phyloP scores from a whole-genome alignment of 2,329 filamentous ascomycete species.

The Metarhizium humberi region DNA sequence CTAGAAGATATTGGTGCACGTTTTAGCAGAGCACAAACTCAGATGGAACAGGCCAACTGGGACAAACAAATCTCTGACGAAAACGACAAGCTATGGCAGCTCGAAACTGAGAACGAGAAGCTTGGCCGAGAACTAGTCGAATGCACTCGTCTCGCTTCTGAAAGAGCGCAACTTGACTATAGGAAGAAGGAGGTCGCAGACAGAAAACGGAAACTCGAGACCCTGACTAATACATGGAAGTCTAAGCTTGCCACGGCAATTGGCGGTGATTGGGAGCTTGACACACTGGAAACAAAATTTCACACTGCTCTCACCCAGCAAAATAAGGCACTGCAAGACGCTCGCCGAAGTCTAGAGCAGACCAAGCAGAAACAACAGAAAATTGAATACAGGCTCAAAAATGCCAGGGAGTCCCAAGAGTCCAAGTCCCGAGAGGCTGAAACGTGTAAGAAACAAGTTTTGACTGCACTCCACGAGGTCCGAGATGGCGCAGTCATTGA shows the following conservation, averaged over 20 bases:
- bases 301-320: constrained; percentile 53
- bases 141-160: constrained; percentile 69
- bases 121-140: constrained; percentile 76
- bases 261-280: constrained; percentile 56
- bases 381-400: constrained; percentile 63
- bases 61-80: constrained; percentile 61
- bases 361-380: constrained; percentile 66
- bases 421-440: constrained; percentile 55
- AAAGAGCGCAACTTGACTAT: constrained; percentile 75
- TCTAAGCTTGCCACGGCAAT: constrained; percentile 59
- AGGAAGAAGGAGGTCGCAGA: constrained; percentile 72
- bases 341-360: constrained; percentile 61
- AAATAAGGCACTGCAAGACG: constrained; percentile 48
- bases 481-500: constrained; percentile 39
- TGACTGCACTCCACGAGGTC: constrained; percentile 35
- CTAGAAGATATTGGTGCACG: constrained; percentile 58
- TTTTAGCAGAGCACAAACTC: constrained; percentile 52
- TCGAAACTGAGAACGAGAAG: constrained; percentile 64
- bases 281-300: constrained; percentile 62
- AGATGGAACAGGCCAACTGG: constrained; percentile 54
- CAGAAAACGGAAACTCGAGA: constrained; percentile 65
- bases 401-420: constrained; percentile 51
- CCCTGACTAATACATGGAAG: constrained; percentile 65
- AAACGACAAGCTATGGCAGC: constrained; percentile 53
- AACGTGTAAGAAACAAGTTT: constrained; percentile 48